Evolutionary conservation across 495 filamentous ascomycete species (phyloP), one percentile per base, ranked within the genome.

Genomic region (Evansstolkia leycettana): DNA sequence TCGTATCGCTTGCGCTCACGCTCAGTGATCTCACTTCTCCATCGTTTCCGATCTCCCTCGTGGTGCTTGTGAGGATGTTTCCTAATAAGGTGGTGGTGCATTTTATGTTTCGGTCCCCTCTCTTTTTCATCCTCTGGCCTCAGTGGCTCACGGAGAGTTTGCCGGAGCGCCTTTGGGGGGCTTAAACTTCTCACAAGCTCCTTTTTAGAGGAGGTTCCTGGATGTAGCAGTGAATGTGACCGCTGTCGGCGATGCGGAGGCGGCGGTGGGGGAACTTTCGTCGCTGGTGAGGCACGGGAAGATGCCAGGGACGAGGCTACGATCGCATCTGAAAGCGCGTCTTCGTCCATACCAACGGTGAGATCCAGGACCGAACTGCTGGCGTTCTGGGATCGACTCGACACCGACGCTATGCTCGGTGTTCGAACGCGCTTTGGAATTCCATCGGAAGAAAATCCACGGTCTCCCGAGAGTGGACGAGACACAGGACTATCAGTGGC

Each of bases 1-100:
- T 96, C 90, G 48, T 96, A 96, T n/a, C 89, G 68, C 46, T 83
- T 85, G 25, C 86, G 70, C 48, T 95, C 84, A 7, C 75, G 59
- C 38, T 80, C 73, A 0, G 82, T 83, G 26, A 96, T 68, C 36
- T 75, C 67, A 39, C 82, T 78, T 19, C 79, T 67, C 84, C 86
- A 95, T n/a, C 83, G 71, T 48, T 78, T 82, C 14, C 86, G 75
- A 26, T 83, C 72, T 2, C 87, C 88, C 55, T 96, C 88, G 47
- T 83, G 78, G 51, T 95, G 86, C 43, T 88, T 84, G 53, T 98
- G 75, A 1, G 75, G 78, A 42, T 81, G 78, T 46, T 80, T 79
- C 56, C 62, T 74, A 54, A 72, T 67, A 11, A 73, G 28, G 32
- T 47, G 45, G 28, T 52, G 58, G 19, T 66, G 65, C 33, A 64